These are phyloP conservation scores for Pichia exigua DNA, from an alignment of 805 yeast species.

Conservation along the genomic window DNA sequence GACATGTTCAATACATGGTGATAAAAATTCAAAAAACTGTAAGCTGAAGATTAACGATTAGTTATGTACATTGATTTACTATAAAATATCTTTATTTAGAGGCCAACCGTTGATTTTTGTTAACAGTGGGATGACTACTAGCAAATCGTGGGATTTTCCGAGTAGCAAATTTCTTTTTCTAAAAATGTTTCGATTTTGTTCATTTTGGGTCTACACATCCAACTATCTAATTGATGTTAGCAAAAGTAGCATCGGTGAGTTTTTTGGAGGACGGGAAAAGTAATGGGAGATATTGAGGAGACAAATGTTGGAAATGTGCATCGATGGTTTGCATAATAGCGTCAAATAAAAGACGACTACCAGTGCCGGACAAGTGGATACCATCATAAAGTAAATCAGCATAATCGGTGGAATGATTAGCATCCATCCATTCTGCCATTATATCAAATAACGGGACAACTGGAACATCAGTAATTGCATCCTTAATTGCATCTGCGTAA, in stretches of 20 bases:
- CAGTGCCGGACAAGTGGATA: conserved; percentile 34
- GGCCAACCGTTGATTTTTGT: too few species aligned
- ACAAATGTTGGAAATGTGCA: conserved; percentile 26
- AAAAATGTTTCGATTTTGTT: too few species aligned
- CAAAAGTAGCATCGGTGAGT: conserved; percentile 3
- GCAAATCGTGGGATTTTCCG: too few species aligned
- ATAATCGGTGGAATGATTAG: conserved; percentile 1
- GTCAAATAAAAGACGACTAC: conserved; percentile 33
- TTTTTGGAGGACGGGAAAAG: conserved; percentile 20
- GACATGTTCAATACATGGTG: neutral
- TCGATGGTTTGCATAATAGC: conserved; percentile 26
- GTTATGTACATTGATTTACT: too few species aligned
- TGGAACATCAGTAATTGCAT: conserved; percentile 32
- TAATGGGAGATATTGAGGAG: conserved; percentile 14
- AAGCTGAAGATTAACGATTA: too few species aligned
- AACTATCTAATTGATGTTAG: neutral
- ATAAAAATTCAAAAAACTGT: too few species aligned
- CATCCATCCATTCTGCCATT: conserved; percentile 6
- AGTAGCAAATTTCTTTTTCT: too few species aligned
- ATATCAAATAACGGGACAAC: conserved; percentile 33
- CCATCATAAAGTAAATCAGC: conserved; percentile 34
- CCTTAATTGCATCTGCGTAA: conserved; percentile 45
- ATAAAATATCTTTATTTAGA: too few species aligned
- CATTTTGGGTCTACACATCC: too few species aligned
- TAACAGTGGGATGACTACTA: too few species aligned